Evolutionary conservation across 2,329 filamentous ascomycete genomes (phyloP), one percentile per base, ranked within the genome.

Genomic region (Aureobasidium melanogenum): DNA sequence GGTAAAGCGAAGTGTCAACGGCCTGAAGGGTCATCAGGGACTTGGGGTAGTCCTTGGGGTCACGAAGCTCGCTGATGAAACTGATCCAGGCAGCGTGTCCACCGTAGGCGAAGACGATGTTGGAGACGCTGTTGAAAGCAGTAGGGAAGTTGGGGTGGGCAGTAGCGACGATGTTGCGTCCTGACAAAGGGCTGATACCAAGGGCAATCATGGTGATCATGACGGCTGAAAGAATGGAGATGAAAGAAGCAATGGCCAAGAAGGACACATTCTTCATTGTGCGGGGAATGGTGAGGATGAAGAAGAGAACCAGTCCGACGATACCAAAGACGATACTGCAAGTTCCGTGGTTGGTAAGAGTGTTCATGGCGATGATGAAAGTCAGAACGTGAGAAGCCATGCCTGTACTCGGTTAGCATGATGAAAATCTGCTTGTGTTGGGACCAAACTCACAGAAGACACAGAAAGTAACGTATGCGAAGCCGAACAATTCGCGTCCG

Each of bases 341-440:
- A 0, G 81, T 79, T 0, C 78, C 82, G 64, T 87, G 80, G 5
- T 82, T 72, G 4, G 84, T 85, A 59, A 90, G 77, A 57, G 80
- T 84, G 67, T 85, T 85, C 72, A 89, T 81, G 60, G 86, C 86
- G 67, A 90, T 87, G 19, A 81, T 82, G 65, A 88, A 88, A 0
- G 86, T 88, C 63, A 89, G 74, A 43, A 87, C 77, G 73, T 91
- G 88, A 32, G 85, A 87, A 43, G 82, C 85, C 72, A 87, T 85
- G 65, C 86, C 59, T 59, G 6, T 9, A 5, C 19, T 58, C 9
- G n/a, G n/a, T 58, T 19, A 58, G 54, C 9, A 36, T 3, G 22
- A 47, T 17, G 19, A 12, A 19, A 38, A 1, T n/a, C 7, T 15
- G 7, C 12, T 47, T 34, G 32, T 9, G 12, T 19, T 2, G 19